Evolutionary conservation across 306 rosid species (phyloP), one percentile per base, ranked within the genome.

Genomic region (Cucumis cinereus): DNA sequence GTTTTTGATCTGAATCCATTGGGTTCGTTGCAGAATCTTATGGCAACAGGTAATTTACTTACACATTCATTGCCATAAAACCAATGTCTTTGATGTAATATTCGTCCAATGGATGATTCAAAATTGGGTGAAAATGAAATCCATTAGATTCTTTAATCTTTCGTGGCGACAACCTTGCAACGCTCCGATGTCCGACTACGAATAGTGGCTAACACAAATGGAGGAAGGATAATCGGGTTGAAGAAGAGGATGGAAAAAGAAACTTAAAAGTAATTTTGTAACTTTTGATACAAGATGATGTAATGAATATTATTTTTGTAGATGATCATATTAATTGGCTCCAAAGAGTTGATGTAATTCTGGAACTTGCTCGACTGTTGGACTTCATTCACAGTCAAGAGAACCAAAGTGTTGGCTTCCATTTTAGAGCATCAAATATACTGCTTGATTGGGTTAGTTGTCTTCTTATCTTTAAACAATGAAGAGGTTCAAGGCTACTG

Each of bases 1-100:
- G 89, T 89, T 47, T 89, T 87, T 82, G 92, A 91, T 69, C 70
- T 91, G 45, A 81, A 83, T 73, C 83, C 90, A 52, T 57, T 79
- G 81, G 88, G 81, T 60, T 85, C 86, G 64, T 57, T 89, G 80
- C 86, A 85, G 19, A 83, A 81, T 78, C 26, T 86, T 53, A 80
- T 79, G 28, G 62, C 58, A 26, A 84, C 78, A 89, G 91, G 94
- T 91, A 85, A 30, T 36, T 22, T 45, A 30, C 35, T 11, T 10
- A 33, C 66, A 58, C 1, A 40, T 14, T 61, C 2, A n/a, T 45
- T 58, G 12, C 33, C 38, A 71, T 20, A 17, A 40, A 66, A 36
- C 49, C 47, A 63, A 40, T 19, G 53, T 20, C 53, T 66, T 40
- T 11, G 52, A 66, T 45, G 52, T 45, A 3, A 45, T 30, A 3